A percentile compares a stretch with the other conserved stretches of the same genome.
Conservation (phyloP, 768 basidiomycete species). For the Kwoniella dendrophila region DNA sequence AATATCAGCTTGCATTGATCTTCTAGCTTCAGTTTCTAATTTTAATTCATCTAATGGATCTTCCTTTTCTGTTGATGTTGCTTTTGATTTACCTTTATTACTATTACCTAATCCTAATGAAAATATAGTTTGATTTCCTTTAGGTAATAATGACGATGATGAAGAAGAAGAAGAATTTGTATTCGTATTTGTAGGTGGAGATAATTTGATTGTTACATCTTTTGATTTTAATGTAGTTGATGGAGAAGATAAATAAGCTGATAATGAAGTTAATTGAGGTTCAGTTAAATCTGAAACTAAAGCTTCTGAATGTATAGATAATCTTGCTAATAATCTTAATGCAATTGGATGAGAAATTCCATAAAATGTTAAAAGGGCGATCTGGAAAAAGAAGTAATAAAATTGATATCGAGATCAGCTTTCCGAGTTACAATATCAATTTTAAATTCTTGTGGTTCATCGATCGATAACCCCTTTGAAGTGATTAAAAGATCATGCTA, state of each 20-base stretch:
- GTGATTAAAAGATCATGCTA: no score
- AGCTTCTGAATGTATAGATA: slow-evolving; percentile 85
- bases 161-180: no score
- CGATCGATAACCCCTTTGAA: no score
- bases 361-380: slow-evolving; percentile 86
- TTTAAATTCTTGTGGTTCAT: no score
- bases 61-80: slow-evolving; percentile 20
- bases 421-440: no score
- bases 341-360: slow-evolving; percentile 79
- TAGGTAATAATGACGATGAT: slow-evolving; percentile 2
- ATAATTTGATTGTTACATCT: slow-evolving; percentile 67
- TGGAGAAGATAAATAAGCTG: slow-evolving; percentile 91
- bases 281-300: slow-evolving; percentile 80
- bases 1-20: slow-evolving; percentile 85
- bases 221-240: slow-evolving; percentile 70
- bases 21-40: slow-evolving; percentile 83
- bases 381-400: slow-evolving; percentile 59
- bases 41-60: slow-evolving; percentile 75
- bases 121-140: slow-evolving; percentile 3
- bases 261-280: slow-evolving; percentile 84
- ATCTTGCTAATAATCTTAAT: slow-evolving; percentile 80
- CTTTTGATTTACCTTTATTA: not conserved
- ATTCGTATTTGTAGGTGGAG: slow-evolving; percentile 36
- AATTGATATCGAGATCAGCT: no score
- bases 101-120: not conserved